Evolutionary conservation across 441 rosid genomes (phyloP), one percentile per base, ranked within the genome.

Genomic region (Jatropha podagrica): DNA sequence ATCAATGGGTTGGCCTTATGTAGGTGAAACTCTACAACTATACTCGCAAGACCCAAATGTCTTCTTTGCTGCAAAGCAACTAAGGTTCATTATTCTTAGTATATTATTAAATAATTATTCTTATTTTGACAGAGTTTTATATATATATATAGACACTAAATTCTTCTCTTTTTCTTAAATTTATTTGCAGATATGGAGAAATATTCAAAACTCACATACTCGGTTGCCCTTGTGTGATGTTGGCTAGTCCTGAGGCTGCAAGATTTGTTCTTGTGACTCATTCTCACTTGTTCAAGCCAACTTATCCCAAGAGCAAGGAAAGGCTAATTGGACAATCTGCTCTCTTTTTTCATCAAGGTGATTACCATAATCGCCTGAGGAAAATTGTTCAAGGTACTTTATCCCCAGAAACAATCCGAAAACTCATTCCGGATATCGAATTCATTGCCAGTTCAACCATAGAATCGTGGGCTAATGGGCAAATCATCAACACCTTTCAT

Each of bases 241-340:
- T 93, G 71, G 90, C 91, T 32, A 91, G 93, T 65, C 97, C 93
- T 0, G 97, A 92, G 81, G 99, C 97, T 0, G 93, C 95, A 15
- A 81, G 83, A 75, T 92, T 93, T 77, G 97, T 95, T 71, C 83
- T 95, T 67, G 97, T 90, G 78, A 91, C 92, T 42, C 86, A 90
- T 73, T 91, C 97, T 37, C 87, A 89, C 77, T 74, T 93, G 88
- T 96, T 93, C 93, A 92, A 86, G 84, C 99, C 99, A 26, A 92
- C 96, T 11, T 96, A 93, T 78, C 99, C 99, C 0, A 92, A 82
- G 73, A 89, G 97, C 88, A 96, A 96, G 83, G 97, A 92, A 87
- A 84, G 76, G 80, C 73, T 96, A 41, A 93, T 96, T 20, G 99
- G 99, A 61, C 91, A 93, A 13, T 81, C 78, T 9, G 99, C 98